Percentiles rank a stretch among this genome's conserved stretches.
Evolutionary conservation across 495 filamentous ascomycete genomes (phyloP).

Genomic region (Daldinia bambusicola): DNA sequence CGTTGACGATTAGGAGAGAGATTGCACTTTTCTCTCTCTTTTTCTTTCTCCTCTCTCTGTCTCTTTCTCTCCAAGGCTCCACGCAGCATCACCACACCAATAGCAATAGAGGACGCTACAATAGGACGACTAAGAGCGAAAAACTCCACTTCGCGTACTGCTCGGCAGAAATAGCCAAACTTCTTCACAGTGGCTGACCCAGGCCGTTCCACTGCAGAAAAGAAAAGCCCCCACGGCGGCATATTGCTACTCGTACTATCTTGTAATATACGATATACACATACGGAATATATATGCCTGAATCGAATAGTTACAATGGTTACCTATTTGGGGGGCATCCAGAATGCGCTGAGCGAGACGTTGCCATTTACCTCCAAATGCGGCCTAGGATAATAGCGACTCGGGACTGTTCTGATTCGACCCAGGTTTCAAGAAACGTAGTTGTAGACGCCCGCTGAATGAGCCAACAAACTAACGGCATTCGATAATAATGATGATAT

Average conservation of each 20-base stretch:
- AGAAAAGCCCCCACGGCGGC: background rate
- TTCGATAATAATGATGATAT: too few relatives aligned
- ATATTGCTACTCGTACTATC: background rate
- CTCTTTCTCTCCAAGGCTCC: background rate
- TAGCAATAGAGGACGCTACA: background rate
- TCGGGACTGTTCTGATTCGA: too few relatives aligned
- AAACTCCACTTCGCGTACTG: conserved; percentile 15
- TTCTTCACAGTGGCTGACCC: background rate
- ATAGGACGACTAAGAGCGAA: background rate
- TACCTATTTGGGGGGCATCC: conserved; percentile 21
- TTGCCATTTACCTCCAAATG: too few relatives aligned
- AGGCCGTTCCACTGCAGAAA: conserved; percentile 10
- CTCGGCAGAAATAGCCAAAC: conserved; percentile 1
- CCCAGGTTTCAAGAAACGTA: too few relatives aligned
- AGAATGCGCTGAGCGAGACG: background rate
- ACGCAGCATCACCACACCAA: conserved; percentile 3
- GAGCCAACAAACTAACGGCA: too few relatives aligned
- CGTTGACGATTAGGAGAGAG: background rate
- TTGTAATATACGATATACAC: background rate
- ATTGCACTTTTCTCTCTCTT: background rate
- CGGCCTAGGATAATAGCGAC: too few relatives aligned
- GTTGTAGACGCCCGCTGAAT: too few relatives aligned
- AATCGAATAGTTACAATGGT: conserved; percentile 1
- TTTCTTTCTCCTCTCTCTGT: background rate
- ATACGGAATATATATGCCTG: too few relatives aligned